Conservation (phyloP, 2,329 filamentous ascomycete species). For the Drechslera avenae region DNA sequence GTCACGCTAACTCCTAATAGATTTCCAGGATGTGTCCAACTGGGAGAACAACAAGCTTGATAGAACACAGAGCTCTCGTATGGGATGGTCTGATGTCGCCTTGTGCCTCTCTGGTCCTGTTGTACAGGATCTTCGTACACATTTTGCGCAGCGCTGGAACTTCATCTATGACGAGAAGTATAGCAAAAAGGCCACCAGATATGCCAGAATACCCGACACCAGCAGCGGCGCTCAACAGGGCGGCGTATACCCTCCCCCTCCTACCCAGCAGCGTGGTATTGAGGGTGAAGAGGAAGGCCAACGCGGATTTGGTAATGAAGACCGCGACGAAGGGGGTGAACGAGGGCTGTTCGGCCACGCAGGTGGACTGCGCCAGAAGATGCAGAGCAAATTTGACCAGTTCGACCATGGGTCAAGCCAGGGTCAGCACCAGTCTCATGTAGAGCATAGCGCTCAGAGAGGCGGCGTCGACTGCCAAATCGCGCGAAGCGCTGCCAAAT, state of each 20-base stretch:
- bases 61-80: slow-evolving; percentile 76
- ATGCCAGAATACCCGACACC: slow-evolving; percentile 45
- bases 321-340: slow-evolving; percentile 36
- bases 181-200: slow-evolving; percentile 59
- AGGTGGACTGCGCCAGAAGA: slow-evolving; percentile 33
- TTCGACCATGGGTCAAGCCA: slow-evolving; percentile 21
- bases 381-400: slow-evolving; percentile 32
- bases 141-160: slow-evolving; percentile 90
- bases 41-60: slow-evolving; percentile 89
- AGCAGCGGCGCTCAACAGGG: slow-evolving; percentile 41
- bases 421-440: slow-evolving; percentile 34
- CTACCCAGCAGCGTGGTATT: slow-evolving; percentile 38
- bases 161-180: slow-evolving; percentile 89
- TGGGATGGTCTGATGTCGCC: slow-evolving; percentile 91
- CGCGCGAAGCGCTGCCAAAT: slow-evolving; percentile 54
- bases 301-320: slow-evolving; percentile 43
- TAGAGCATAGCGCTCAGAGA: slow-evolving; percentile 37
- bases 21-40: slow-evolving; percentile 76
- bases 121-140: slow-evolving; percentile 73
- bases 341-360: slow-evolving; percentile 41
- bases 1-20: slow-evolving; percentile 27
- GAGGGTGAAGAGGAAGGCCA: slow-evolving; percentile 45
- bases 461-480: slow-evolving; percentile 45
- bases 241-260: slow-evolving; percentile 52
- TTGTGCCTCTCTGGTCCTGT: slow-evolving; percentile 76